Conservation (phyloP, 1,284 basidiomycete species). For the Paramarasmius palmivorus region DNA sequence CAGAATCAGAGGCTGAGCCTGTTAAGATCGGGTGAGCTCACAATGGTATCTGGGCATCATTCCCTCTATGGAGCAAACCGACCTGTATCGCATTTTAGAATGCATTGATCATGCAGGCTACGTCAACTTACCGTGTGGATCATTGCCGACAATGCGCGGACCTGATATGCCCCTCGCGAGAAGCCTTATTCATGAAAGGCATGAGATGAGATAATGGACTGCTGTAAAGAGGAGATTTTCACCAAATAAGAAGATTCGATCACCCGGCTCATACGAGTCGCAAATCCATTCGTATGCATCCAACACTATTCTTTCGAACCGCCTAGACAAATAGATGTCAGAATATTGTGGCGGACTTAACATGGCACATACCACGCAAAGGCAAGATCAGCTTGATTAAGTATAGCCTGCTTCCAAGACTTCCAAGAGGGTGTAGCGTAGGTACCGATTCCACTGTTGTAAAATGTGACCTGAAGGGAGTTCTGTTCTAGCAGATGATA, state of each 20-base stretch:
- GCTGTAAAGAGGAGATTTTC: not conserved
- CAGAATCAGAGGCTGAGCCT: not conserved
- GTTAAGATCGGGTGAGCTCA: constrained; percentile 15
- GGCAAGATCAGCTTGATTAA: constrained; percentile 25
- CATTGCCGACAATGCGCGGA: constrained; percentile 31
- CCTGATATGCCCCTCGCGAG: constrained; percentile 37
- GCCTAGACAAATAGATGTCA: constrained; percentile 22
- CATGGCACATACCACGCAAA: constrained; percentile 30
- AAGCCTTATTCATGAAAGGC: constrained; percentile 27
- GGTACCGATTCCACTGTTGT: constrained; percentile 43
- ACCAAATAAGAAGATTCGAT: constrained; percentile 39
- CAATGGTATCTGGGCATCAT: constrained; percentile 37
- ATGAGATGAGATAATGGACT: not conserved
- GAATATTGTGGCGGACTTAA: not conserved
- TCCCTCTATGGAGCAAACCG: constrained; percentile 32
- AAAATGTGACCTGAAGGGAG: constrained; percentile 31
- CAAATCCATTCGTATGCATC: constrained; percentile 40
- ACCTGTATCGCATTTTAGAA: no score
- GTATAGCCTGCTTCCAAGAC: constrained; percentile 19
- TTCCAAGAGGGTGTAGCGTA: constrained; percentile 29
- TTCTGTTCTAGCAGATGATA: constrained; percentile 19
- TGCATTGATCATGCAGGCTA: not conserved
- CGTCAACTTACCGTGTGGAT: constrained; percentile 25
- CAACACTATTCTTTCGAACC: constrained; percentile 32
- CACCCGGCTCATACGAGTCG: constrained; percentile 33